Evolutionary conservation across 495 filamentous ascomycete genomes (phyloP).

Genomic region (Paragyromitra xinjiangensis): DNA sequence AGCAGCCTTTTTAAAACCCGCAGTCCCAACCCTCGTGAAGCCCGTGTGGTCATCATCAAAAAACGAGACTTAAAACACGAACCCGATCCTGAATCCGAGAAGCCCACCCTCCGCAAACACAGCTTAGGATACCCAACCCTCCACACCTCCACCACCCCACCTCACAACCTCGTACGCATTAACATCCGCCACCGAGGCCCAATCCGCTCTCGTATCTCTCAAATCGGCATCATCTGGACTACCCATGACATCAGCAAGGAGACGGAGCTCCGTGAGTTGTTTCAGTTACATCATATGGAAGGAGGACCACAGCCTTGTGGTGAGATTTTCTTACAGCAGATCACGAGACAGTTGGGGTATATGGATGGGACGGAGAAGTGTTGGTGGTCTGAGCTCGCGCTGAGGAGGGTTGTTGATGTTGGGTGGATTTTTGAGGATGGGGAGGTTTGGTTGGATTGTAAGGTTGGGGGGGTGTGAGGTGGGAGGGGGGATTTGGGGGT

Average conservation of each 20-base stretch:
- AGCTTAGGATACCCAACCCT: no score
- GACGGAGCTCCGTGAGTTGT: constrained; percentile 25
- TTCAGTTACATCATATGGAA: constrained; percentile 12
- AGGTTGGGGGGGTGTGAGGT: background rate
- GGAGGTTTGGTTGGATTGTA: constrained; percentile 31
- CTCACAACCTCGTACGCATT: constrained; percentile 3
- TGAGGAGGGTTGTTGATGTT: constrained; percentile 13
- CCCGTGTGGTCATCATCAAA: background rate
- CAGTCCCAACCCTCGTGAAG: background rate
- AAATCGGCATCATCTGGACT: constrained; percentile 30
- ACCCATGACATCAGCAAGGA: constrained; percentile 28
- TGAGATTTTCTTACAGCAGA: constrained; percentile 5
- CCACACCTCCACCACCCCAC: no score
- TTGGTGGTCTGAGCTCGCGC: constrained; percentile 16
- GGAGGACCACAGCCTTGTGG: constrained; percentile 4
- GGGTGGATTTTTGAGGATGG: constrained; percentile 33
- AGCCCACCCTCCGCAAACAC: background rate
- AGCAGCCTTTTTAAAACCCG: background rate
- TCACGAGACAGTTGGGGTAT: background rate
- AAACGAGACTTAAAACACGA: background rate
- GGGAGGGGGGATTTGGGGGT: background rate
- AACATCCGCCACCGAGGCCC: constrained; percentile 31
- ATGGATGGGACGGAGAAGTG: constrained; percentile 19
- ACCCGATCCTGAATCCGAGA: background rate
- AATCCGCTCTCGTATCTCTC: constrained; percentile 8